A percentile compares a stretch with the other conserved stretches of the same genome.
Evolutionary conservation across 306 rosid genomes (phyloP).

Genomic region (Dalbergia cultrata): DNA sequence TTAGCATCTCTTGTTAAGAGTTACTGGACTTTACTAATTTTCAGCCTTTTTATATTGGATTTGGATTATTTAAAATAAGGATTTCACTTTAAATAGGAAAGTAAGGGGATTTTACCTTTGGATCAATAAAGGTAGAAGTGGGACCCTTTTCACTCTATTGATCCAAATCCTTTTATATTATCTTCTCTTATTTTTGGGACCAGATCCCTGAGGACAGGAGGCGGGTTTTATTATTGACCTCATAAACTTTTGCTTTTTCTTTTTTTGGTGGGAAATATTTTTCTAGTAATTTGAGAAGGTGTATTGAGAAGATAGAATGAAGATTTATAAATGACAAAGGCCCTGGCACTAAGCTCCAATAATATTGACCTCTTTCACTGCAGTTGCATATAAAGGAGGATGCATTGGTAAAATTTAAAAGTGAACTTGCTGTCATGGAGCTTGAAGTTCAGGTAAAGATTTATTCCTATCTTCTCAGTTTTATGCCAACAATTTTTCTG

Average conservation of each 20-base stretch:
- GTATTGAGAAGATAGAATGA: slow-evolving; percentile 12
- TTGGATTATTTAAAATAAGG: too few relatives aligned
- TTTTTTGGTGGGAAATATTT: not conserved
- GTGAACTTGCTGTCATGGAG: slow-evolving; percentile 82
- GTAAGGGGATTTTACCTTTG: too few relatives aligned
- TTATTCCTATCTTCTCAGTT: slow-evolving; percentile 27
- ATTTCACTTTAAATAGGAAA: too few relatives aligned
- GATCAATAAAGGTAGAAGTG: too few relatives aligned
- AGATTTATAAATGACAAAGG: slow-evolving; percentile 27
- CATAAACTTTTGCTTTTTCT: not conserved
- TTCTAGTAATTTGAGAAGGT: slow-evolving; percentile 16
- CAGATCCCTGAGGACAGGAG: not conserved
- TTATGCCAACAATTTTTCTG: slow-evolving; percentile 35
- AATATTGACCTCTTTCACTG: slow-evolving; percentile 38
- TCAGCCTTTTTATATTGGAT: not conserved
- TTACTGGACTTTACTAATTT: not conserved
- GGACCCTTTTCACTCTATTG: too few relatives aligned
- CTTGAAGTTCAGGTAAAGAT: slow-evolving; percentile 85
- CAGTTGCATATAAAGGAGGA: slow-evolving; percentile 85
- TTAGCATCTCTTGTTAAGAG: not conserved
- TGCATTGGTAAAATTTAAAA: slow-evolving; percentile 77
- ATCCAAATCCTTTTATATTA: not conserved
- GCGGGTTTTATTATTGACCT: not conserved
- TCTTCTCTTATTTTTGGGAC: not conserved
- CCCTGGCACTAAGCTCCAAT: slow-evolving; percentile 27